Conservation (phyloP, 2,329 filamentous ascomycete species). For the Curvularia hawaiiensis region DNA sequence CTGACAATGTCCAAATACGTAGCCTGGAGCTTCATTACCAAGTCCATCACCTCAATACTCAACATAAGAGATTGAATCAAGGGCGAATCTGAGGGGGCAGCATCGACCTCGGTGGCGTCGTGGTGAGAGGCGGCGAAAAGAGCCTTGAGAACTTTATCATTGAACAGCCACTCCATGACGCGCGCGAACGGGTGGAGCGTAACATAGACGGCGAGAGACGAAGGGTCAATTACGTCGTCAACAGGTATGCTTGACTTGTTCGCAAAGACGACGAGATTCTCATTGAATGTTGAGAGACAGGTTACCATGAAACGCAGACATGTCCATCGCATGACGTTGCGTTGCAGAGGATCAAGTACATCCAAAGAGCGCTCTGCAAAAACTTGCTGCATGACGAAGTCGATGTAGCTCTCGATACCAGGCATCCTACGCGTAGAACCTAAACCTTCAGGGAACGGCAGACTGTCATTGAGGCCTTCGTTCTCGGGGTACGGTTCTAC, state of each 20-base stretch:
- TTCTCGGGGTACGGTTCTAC: slow-evolving; percentile 68
- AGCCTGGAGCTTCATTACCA: slow-evolving; percentile 83
- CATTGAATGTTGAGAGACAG: slow-evolving; percentile 88
- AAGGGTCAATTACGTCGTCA: slow-evolving; percentile 74
- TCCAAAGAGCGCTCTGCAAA: slow-evolving; percentile 72
- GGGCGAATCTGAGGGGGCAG: slow-evolving; percentile 76
- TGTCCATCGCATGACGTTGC: slow-evolving; percentile 73
- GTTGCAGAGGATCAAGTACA: slow-evolving; percentile 67
- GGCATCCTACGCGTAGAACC: slow-evolving; percentile 78
- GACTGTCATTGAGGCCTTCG: slow-evolving; percentile 69
- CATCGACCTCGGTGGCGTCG: slow-evolving; percentile 72
- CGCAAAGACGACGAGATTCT: slow-evolving; percentile 84
- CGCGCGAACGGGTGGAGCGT: slow-evolving; percentile 89
- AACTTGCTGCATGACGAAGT: slow-evolving; percentile 83
- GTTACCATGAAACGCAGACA: slow-evolving; percentile 83
- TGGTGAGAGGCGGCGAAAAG: slow-evolving; percentile 82
- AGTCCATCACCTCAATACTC: slow-evolving; percentile 82
- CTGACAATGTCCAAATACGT: slow-evolving; percentile 91
- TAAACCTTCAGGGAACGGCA: slow-evolving; percentile 87
- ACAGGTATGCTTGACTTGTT: slow-evolving; percentile 78
- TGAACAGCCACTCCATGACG: slow-evolving; percentile 98
- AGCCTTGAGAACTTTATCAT: slow-evolving; percentile 81
- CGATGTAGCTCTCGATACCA: slow-evolving; percentile 90
- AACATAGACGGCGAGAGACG: slow-evolving; percentile 79
- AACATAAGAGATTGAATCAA: slow-evolving; percentile 78